phyloP scores from a whole-genome alignment of 352 stramenopile genomes.

The Plasmopara viticola region DNA sequence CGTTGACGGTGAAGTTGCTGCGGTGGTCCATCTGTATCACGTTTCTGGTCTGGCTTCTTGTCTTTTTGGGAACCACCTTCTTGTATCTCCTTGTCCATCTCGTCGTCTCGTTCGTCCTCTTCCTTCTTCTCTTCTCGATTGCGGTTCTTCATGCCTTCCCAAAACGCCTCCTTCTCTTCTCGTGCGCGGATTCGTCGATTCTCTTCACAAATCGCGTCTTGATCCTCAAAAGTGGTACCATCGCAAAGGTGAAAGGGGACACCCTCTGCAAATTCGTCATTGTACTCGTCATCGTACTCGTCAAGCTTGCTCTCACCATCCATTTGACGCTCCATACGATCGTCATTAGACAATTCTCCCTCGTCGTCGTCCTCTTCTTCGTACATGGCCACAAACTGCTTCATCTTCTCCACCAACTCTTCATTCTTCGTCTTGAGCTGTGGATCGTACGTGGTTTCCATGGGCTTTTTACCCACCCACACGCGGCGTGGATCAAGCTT shows the following conservation, averaged over 20 bases:
- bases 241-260: constrained; percentile 55
- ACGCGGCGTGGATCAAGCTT: constrained; percentile 46
- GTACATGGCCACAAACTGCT: constrained; percentile 43
- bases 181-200: constrained; percentile 46
- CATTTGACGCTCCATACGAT: constrained; percentile 5
- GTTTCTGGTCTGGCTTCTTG: constrained; percentile 19
- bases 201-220: constrained; percentile 44
- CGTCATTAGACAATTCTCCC: constrained; percentile 1
- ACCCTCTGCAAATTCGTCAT: constrained; percentile 82
- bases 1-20: constrained; percentile 42
- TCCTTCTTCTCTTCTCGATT: constrained; percentile 31
- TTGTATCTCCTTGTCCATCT: constrained; percentile 10
- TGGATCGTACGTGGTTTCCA: constrained; percentile 54
- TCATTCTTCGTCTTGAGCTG: constrained; percentile 42
- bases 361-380: constrained; percentile 46
- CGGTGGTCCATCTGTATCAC: constrained; percentile 14
- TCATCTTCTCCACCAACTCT: constrained; percentile 46
- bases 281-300: constrained; percentile 83
- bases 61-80: constrained; percentile 21
- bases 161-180: constrained; percentile 61
- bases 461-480: constrained; percentile 61
- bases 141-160: constrained; percentile 61
- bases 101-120: constrained; percentile 18
- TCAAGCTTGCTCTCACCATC: constrained; percentile 28
- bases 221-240: constrained; percentile 34